Base-by-base conservation (phyloP, 2,329 filamentous ascomycete genomes). In the Zymoseptoria crescenta region DNA sequence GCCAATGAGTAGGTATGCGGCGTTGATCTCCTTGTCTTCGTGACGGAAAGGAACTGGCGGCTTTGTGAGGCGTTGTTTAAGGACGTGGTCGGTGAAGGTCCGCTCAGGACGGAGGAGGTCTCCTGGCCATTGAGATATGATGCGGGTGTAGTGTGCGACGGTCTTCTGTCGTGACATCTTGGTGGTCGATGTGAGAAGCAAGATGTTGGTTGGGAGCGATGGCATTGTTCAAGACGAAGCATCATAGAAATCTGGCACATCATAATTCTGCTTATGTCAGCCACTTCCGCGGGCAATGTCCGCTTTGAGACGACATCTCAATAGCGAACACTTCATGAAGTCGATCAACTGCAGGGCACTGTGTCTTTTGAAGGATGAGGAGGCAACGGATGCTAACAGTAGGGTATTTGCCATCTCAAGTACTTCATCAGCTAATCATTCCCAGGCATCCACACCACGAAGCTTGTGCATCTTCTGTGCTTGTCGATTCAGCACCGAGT, bases 1-100 rank as follows among this genome's bases (percentile, higher is more conserved):
- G 64, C 85, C 82, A 2, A 87, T 73, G n/a, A 87, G 73, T 2
- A 81, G 78, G 62, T 82, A 83, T 1, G 86, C 77, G 4, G 82
- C 83, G 65, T 85, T 85, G 56, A 84, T 71, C 65, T 82, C 76
- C 30, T 70, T 70, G 30, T 75, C 66, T 61, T 81, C 79, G 52
- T 66, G 52, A 48, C 63, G 59, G 55, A 41, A 50, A 52, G 67
- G 59, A 0, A 67, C 56, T 53, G 67, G 71, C 8, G 66, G 73
- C 55, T 54, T 68, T 30, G 71, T 69, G 60, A 75, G 73, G 56
- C 77, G 77, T 57, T 70, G 67, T 60, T 74, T 70, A 59, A 81
- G 74, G 54, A 76, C 65, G 70, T 53, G 77, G 74, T 70, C 80
- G 79, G 63, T 73, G 71, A 56, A 77, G 68, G 60, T 75, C 73